Percentiles rank a stretch among this genome's conserved stretches.
Conservation (phyloP, 2,329 filamentous ascomycete genomes). For the Aspergillus phoenicis region DNA sequence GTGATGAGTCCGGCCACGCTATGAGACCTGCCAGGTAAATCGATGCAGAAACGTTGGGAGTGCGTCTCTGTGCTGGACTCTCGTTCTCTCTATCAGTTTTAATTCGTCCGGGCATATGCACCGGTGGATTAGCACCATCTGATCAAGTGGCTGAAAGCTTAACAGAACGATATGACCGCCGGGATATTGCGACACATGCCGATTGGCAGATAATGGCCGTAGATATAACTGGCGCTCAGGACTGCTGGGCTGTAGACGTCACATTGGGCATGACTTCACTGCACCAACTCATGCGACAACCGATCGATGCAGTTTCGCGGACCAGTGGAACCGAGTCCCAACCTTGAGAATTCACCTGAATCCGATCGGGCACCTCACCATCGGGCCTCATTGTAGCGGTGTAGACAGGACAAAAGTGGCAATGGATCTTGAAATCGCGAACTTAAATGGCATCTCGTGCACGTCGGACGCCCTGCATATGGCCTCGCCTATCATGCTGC, state of each 20-base stretch:
- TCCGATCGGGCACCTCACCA: not conserved
- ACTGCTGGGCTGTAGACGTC: not conserved
- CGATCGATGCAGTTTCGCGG: not conserved
- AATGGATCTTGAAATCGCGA: not conserved
- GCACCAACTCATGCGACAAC: not conserved
- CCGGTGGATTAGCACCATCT: not conserved
- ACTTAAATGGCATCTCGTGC: not conserved
- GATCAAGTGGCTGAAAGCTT: not conserved
- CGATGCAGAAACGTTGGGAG: not conserved
- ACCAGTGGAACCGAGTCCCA: not conserved
- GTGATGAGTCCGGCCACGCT: not conserved
- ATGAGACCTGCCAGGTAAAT: not conserved
- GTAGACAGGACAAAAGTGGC: not conserved
- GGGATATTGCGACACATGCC: not conserved
- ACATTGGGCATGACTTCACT: not conserved
- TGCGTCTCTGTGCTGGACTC: not conserved
- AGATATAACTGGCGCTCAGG: not conserved
- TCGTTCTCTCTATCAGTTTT: not conserved
- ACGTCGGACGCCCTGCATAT: not conserved
- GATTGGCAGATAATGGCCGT: not conserved
- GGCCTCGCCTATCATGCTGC: not conserved
- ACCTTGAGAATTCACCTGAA: not conserved
- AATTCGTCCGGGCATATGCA: not conserved
- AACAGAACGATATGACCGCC: not conserved
- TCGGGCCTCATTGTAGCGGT: not conserved